Percentiles rank a stretch among this genome's conserved stretches.
phyloP scores from a whole-genome alignment of 371 early-diverging fungal genomes.

The Apophysomyces variabilis region DNA sequence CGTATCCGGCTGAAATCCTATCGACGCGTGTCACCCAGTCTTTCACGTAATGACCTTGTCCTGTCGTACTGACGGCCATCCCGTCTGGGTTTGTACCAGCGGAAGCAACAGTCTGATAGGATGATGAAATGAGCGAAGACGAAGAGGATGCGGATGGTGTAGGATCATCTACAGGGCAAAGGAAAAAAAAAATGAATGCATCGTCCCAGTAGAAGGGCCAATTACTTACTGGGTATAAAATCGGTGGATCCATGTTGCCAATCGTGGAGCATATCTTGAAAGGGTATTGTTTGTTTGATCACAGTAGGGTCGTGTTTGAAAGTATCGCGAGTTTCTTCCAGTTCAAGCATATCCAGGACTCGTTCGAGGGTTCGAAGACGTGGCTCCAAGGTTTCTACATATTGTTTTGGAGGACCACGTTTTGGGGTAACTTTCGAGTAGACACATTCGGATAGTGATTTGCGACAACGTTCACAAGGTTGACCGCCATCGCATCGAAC shows the following conservation, averaged over 20 bases:
- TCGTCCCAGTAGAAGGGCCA: not conserved
- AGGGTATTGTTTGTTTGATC: not conserved
- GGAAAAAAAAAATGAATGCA: not conserved
- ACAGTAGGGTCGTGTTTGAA: not conserved
- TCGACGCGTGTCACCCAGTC: conserved; percentile 27
- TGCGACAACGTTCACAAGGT: conserved; percentile 50
- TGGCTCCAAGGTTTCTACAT: conserved; percentile 49
- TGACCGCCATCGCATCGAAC: conserved; percentile 57
- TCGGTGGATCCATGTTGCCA: conserved; percentile 6
- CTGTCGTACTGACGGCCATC: conserved; percentile 25
- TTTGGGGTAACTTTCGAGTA: conserved; percentile 46
- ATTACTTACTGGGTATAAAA: conserved; percentile 6
- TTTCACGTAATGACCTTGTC: conserved; percentile 32
- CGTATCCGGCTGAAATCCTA: conserved; percentile 13
- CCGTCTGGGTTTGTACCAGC: conserved; percentile 4
- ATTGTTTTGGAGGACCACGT: conserved; percentile 51
- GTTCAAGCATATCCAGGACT: conserved; percentile 28
- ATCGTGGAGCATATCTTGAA: not conserved
- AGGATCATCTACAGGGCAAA: not conserved
- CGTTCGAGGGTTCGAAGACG: conserved; percentile 42
- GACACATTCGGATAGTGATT: conserved; percentile 41
- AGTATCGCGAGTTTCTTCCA: conserved; percentile 1
- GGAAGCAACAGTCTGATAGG: not conserved
- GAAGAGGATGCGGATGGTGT: conserved; percentile 4
- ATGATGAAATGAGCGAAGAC: not conserved